Base-by-base conservation (phyloP, 768 basidiomycete species). In the Rhodotorula toruloides region DNA sequence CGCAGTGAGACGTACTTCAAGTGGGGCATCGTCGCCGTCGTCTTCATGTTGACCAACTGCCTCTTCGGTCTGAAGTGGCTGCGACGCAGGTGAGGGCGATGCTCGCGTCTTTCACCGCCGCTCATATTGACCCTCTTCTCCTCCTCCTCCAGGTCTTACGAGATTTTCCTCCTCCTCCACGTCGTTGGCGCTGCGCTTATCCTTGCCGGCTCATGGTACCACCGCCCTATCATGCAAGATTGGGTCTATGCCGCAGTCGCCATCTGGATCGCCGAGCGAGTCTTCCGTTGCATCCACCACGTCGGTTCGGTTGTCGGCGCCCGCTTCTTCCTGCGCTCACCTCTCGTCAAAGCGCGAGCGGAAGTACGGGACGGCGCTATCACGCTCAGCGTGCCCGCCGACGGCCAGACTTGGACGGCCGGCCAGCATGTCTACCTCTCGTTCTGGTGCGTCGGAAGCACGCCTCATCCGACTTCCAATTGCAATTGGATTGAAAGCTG, bases 191-290 rank as follows among this genome's bases (percentile, higher is more conserved):
- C 61, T 5, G 61, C 55, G 2, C 9, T 67, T 21, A 50, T 67
- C 37, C 64, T 70, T n/a, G 69, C 65, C 25, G 69, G 69, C 0
- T 36, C 57, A 57, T 70, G 61, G 61, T 70, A 70, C 55, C 69
- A 54, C 37, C 37, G 50, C 16, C 63, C 68, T 2, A 61, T 62
- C 60, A 54, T 49, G 11, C 5, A 48, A 22, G 19, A 34, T n/a
- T 66, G 61, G 61, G 64, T 70, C 9, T 57, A 60, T 39, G 61
- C 58, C 32, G 29, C 60, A 2, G 58, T 46, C 14, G 69, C 36
- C 5, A 46, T 70, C 50, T 70, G 69, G 69, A 32, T 36, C 43
- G 59, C 61, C n/a, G 69, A 70, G 47, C 69, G 69, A 21, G 2
- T 55, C 29, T n/a, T 9, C 13, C 69, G 69, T 12, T 9, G 59